Conservation (phyloP, 129 eudicot species). For the Glebionis coronaria region DNA sequence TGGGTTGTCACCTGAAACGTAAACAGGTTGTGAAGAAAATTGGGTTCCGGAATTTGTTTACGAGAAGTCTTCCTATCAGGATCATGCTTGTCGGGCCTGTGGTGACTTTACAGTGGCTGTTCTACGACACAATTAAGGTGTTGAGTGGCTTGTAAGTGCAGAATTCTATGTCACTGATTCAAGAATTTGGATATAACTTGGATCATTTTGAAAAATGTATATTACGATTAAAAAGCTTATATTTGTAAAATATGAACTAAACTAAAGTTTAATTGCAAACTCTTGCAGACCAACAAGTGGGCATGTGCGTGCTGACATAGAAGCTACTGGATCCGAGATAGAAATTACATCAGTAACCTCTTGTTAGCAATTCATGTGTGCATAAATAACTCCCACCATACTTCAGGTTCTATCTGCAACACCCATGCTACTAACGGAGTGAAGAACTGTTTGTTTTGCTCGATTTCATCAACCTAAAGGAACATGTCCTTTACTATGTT, state of each 20-base stretch:
- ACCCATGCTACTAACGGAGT: background rate
- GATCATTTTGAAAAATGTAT: background rate
- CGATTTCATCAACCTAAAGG: background rate
- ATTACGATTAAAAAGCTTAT: background rate
- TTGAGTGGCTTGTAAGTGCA: slow-evolving; percentile 60
- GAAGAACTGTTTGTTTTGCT: slow-evolving; percentile 5
- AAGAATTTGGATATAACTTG: background rate
- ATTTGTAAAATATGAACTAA: background rate
- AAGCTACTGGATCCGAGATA: slow-evolving; percentile 20
- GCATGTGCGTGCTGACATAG: slow-evolving; percentile 28
- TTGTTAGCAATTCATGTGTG: background rate
- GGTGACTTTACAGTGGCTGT: slow-evolving; percentile 59
- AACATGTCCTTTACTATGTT: background rate
- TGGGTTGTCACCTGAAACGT: slow-evolving; percentile 3
- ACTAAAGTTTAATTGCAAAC: slow-evolving; percentile 12
- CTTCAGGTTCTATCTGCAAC: slow-evolving; percentile 5
- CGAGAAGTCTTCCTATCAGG: slow-evolving; percentile 55
- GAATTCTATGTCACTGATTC: background rate
- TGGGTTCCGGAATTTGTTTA: slow-evolving; percentile 43
- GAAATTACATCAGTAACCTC: slow-evolving; percentile 8
- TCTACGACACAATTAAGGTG: slow-evolving; percentile 54
- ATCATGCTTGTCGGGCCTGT: slow-evolving; percentile 59
- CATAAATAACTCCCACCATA: background rate
- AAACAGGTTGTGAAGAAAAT: slow-evolving; percentile 53
- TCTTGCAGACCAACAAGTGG: slow-evolving; percentile 68